phyloP scores from a whole-genome alignment of 2,329 filamentous ascomycete species.

The Colletotrichum sidae region DNA sequence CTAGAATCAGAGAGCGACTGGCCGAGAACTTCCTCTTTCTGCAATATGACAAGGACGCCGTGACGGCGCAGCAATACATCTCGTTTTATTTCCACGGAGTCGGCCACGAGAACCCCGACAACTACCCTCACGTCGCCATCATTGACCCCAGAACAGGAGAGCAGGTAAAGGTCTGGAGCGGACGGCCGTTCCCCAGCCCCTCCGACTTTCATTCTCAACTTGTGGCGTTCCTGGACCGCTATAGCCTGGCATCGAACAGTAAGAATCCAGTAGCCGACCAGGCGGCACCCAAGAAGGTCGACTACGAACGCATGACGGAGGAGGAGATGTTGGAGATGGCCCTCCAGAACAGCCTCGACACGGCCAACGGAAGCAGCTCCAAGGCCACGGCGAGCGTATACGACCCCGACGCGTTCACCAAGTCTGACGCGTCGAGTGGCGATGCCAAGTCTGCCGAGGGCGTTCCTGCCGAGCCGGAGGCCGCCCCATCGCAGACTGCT shows the following conservation, averaged over 20 bases:
- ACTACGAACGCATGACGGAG: conserved; percentile 91
- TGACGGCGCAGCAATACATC: conserved; percentile 81
- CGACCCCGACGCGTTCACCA: conserved; percentile 91
- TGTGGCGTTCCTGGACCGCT: conserved; percentile 96
- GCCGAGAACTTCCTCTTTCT: conserved; percentile 95
- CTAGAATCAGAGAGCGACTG: conserved; percentile 80
- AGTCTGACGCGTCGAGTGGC: conserved; percentile 64
- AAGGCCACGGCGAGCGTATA: conserved; percentile 66
- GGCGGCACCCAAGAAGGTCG: conserved; percentile 76
- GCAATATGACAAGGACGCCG: conserved; percentile 90
- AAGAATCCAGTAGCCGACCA: conserved; percentile 92
- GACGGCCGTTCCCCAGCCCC: conserved; percentile 79
- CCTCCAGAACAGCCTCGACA: conserved; percentile 85
- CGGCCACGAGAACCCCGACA: conserved; percentile 81
- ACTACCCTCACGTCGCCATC: conserved; percentile 96
- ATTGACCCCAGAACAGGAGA: conserved; percentile 96
- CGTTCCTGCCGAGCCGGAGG: conserved; percentile 39
- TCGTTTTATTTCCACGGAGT: conserved; percentile 86
- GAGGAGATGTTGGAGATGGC: conserved; percentile 98
- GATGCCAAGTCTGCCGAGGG: conserved; percentile 57
- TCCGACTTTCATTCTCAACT: conserved; percentile 90
- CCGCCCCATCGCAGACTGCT: conserved; percentile 46
- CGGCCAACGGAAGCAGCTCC: conserved; percentile 49
- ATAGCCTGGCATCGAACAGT: conserved; percentile 86
- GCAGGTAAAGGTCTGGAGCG: conserved; percentile 96